A percentile compares a stretch with the other conserved stretches of the same genome.
Conservation (phyloP, 495 filamentous ascomycete species). For the Xanthoparmelia taractica region DNA sequence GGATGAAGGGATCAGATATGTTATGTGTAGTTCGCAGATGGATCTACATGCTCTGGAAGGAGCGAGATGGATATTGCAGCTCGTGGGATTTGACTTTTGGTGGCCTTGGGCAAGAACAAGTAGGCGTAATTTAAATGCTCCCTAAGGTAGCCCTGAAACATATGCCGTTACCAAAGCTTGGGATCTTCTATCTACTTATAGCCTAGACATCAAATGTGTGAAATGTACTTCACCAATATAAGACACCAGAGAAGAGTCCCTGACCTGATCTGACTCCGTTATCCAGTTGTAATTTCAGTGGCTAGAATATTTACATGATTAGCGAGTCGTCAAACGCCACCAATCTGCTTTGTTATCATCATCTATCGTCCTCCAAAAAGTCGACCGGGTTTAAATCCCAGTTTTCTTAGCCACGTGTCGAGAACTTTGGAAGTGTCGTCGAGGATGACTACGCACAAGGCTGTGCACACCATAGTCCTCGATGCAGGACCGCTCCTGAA, state of each 20-base stretch:
- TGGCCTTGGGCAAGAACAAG: not conserved
- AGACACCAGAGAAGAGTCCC: not conserved
- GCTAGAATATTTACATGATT: not conserved
- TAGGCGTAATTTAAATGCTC: not conserved
- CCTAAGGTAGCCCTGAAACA: not conserved
- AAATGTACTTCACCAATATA: not conserved
- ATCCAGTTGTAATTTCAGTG: not conserved
- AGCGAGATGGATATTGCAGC: not conserved
- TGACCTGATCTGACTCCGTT: not conserved
- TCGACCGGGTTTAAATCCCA: not conserved
- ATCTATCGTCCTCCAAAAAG: not conserved
- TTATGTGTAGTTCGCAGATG: not conserved
- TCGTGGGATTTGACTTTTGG: slow-evolving; percentile 7
- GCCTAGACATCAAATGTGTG: not conserved
- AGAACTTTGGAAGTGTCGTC: not conserved
- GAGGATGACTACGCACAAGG: slow-evolving; percentile 38
- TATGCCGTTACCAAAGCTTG: not conserved
- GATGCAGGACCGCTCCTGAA: slow-evolving; percentile 89
- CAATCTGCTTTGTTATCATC: not conserved
- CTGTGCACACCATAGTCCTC: slow-evolving; percentile 75
- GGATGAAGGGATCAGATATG: not conserved
- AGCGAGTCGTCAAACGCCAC: not conserved
- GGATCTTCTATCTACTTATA: not conserved
- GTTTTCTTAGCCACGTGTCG: not conserved
- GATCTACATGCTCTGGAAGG: not conserved